Conservation (phyloP, 2,329 filamentous ascomycete genomes). For the Capronia epimyces region DNA sequence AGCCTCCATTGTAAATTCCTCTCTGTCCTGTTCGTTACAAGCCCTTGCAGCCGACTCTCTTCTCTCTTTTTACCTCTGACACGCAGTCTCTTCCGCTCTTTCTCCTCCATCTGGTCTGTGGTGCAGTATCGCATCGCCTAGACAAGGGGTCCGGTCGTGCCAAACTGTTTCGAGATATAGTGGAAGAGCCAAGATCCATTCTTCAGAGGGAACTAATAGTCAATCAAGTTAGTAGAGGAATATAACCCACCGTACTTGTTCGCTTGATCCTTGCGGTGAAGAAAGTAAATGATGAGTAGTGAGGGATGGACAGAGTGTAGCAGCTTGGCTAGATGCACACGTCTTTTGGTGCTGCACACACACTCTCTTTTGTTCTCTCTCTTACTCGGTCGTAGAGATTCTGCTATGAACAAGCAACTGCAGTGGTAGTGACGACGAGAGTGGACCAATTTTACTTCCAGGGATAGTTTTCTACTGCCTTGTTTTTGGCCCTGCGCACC, state of each 20-base stretch:
- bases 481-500: not conserved
- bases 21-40: too few species aligned
- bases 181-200: conserved; percentile 44
- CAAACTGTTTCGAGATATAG: conserved; percentile 2
- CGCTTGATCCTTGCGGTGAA: conserved; percentile 1
- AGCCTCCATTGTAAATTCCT: too few species aligned
- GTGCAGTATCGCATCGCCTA: not conserved
- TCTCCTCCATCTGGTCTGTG: too few species aligned
- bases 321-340: not conserved
- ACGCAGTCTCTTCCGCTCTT: too few species aligned
- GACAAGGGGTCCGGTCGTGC: not conserved
- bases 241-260: not conserved
- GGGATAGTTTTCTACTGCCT: not conserved
- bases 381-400: not conserved
- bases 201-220: conserved; percentile 32
- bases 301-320: not conserved
- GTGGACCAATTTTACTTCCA: not conserved
- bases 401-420: not conserved
- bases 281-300: not conserved
- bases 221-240: not conserved
- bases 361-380: not conserved
- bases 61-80: too few species aligned
- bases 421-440: not conserved
- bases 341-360: too few species aligned
- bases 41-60: too few species aligned